Evolutionary conservation across 257 asterid species (phyloP).

Genomic region (Lycium barbarum): DNA sequence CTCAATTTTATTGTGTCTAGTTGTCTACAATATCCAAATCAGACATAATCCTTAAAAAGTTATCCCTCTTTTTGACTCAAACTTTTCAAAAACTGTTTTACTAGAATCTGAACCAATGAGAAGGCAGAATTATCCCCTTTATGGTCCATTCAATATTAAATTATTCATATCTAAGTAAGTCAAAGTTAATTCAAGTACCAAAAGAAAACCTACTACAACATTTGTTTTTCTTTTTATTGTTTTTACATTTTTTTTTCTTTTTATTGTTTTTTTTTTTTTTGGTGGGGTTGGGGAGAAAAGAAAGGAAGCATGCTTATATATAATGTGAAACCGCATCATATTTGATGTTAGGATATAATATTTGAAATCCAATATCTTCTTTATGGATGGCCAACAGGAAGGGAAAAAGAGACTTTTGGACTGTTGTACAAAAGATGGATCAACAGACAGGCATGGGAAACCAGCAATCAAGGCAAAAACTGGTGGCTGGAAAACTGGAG

Average conservation of each 20-base stretch:
- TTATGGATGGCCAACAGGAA: conserved; percentile 53
- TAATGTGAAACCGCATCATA: conserved; percentile 26
- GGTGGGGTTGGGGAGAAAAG: background rate
- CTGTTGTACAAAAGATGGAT: conserved; percentile 67
- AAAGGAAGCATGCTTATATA: conserved; percentile 27
- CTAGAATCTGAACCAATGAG: conserved; percentile 1
- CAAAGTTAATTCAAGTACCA: conserved; percentile 15
- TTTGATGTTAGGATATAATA: conserved; percentile 12
- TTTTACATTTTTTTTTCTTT: too few species aligned
- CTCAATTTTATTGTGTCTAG: conserved; percentile 20
- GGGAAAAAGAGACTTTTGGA: conserved; percentile 46
- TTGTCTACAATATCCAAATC: background rate
- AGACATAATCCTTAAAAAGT: conserved; percentile 17
- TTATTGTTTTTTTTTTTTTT: background rate
- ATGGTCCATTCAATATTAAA: background rate
- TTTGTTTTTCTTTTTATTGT: background rate
- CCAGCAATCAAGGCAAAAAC: conserved; percentile 65
- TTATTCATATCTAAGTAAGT: background rate
- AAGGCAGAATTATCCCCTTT: background rate
- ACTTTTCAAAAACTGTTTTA: background rate
- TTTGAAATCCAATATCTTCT: background rate
- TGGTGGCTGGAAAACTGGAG: conserved; percentile 88
- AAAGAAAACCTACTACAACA: conserved; percentile 9
- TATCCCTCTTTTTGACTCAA: conserved; percentile 15
- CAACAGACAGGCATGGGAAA: conserved; percentile 57